Base-by-base conservation (phyloP, 164 flowering plant genomes). In the Euptelea pleiosperma region DNA sequence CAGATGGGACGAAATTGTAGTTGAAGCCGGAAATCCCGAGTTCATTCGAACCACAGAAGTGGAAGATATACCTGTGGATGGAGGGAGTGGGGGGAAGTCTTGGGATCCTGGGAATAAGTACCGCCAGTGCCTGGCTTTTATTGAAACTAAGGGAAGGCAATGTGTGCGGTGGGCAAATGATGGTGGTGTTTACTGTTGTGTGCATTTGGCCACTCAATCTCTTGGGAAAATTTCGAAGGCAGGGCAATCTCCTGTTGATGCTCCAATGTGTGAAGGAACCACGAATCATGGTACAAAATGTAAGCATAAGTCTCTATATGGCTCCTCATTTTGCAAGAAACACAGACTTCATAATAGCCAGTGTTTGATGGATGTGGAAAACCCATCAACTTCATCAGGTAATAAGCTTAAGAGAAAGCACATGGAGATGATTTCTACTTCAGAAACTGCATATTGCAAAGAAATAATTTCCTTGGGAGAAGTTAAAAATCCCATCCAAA, bases 81-180 rank as follows among this genome's bases (percentile, higher is more conserved):
- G 63, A 36, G 69, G 57, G 25, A 55, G 41, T 71, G 31, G 58
- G 14, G 67, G 48, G 49, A 82, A 73, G 52, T 46, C 73, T 22
- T 40, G 61, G 11, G 79, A 67, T 51, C 28, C 66, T 58, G 82
- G 70, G 40, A 77, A 52, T 64, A 87, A 69, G 65, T 79, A 64
- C 62, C 78, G 82, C 14, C 97, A 89, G 35, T 94, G 99, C 58
- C 36, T 60, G 52, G 96, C 99, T 55, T 91, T 83, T 63, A 80
- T 90, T 67, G 99, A 89, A 76, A 71, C 95, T 0, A 94, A 94
- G 70, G 95, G 95, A 65, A 81, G 99, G 74, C 93, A 86, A 46
- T 94, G 99, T 69, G 92, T 80, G 47, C 81, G 97, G 77, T 91
- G 84, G 81, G 99, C 97, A 43, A 94, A 80, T 68, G 99, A 90